Conservation (phyloP, 208 protist species). For the Trypanosoma avium region DNA sequence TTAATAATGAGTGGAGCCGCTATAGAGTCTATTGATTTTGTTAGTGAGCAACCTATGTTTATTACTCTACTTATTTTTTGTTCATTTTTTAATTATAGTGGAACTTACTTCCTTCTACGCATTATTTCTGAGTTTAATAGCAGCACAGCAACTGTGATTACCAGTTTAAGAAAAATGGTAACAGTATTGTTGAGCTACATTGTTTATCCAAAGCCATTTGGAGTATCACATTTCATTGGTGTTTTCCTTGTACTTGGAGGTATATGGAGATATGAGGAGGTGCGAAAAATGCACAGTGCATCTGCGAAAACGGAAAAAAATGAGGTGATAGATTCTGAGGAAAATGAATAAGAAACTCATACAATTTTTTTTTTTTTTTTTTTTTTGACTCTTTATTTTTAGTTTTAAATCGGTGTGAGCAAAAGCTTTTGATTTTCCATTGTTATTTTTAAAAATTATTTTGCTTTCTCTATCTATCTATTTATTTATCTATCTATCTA, state of each 20-base stretch:
- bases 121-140: slow-evolving; percentile 51
- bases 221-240: slow-evolving; percentile 30
- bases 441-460: too few relatives aligned
- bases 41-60: not conserved
- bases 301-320: not conserved
- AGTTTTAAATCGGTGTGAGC: too few relatives aligned
- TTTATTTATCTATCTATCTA: too few relatives aligned
- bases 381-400: too few relatives aligned
- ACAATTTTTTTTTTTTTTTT: not conserved
- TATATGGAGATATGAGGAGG: slow-evolving; percentile 41
- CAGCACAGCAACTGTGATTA: slow-evolving; percentile 57
- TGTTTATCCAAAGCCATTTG: slow-evolving; percentile 47
- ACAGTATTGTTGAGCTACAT: slow-evolving; percentile 57
- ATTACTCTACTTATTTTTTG: slow-evolving; percentile 28
- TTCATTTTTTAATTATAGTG: slow-evolving; percentile 32
- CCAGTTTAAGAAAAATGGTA: slow-evolving; percentile 67
- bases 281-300: slow-evolving; percentile 21
- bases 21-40: not conserved
- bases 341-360: slow-evolving; percentile 4
- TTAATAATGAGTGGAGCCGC: slow-evolving; percentile 10
- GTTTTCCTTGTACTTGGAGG: slow-evolving; percentile 35
- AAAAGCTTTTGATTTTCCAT: too few relatives aligned
- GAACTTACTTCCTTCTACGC: slow-evolving; percentile 44
- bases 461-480: too few relatives aligned
- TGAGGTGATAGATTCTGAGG: not conserved